Percentiles rank a stretch among this genome's conserved stretches.
Conservation (phyloP, 768 basidiomycete genomes). For the Albatrellus ellisii region DNA sequence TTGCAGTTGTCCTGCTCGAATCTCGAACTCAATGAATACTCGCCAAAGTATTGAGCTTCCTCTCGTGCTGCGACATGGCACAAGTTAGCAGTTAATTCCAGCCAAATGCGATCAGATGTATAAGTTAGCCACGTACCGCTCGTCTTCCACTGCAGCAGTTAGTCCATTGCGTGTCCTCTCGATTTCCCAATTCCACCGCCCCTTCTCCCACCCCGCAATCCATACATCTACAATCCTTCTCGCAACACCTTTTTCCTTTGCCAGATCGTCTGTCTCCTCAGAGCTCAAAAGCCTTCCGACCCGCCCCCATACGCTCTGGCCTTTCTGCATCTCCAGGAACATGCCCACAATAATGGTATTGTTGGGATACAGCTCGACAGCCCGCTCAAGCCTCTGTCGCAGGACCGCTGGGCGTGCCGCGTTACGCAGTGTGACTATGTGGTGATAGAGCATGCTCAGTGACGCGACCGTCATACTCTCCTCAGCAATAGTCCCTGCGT, state of each 20-base stretch:
- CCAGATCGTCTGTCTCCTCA: constrained; percentile 19
- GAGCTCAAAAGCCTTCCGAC: constrained; percentile 46
- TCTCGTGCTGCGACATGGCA: constrained; percentile 39
- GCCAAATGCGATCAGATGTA: constrained; percentile 1
- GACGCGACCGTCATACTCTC: constrained; percentile 48
- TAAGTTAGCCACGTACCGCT: constrained; percentile 35
- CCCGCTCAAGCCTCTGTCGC: constrained; percentile 41
- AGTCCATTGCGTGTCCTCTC: constrained; percentile 61
- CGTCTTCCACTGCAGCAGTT: constrained; percentile 45
- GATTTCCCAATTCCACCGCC: constrained; percentile 54
- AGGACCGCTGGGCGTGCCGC: constrained; percentile 45
- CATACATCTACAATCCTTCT: constrained; percentile 60
- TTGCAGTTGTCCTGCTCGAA: constrained; percentile 40
- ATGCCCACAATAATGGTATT: constrained; percentile 63
- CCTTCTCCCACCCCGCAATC: constrained; percentile 69
- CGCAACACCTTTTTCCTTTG: constrained; percentile 38
- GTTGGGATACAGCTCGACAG: constrained; percentile 44
- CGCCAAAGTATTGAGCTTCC: constrained; percentile 60
- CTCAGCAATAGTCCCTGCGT: constrained; percentile 16
- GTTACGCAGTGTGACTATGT: constrained; percentile 39
- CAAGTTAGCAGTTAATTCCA: no score
- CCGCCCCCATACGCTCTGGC: constrained; percentile 68
- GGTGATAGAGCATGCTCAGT: constrained; percentile 47
- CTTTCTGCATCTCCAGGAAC: constrained; percentile 66
- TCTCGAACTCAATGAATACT: constrained; percentile 67